Conservation (phyloP, 768 basidiomycete genomes). For the Lentinula guzmanii region DNA sequence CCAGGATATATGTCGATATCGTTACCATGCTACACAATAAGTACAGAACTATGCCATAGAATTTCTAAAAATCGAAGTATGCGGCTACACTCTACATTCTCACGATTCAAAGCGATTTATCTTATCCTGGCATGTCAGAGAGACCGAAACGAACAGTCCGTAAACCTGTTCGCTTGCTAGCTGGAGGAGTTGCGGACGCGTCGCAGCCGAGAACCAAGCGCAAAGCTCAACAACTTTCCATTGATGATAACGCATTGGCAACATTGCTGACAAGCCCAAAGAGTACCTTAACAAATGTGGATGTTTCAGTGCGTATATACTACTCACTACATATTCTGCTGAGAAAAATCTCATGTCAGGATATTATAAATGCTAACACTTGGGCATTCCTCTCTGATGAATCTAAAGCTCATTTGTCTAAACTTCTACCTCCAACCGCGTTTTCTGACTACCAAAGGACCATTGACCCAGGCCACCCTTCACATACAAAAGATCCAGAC, state of each 20-base stretch:
- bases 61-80: too few species aligned
- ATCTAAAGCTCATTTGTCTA: constrained; percentile 26
- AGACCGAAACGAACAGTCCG: not conserved
- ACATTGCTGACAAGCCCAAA: constrained; percentile 38
- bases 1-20: too few species aligned
- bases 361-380: constrained; percentile 38
- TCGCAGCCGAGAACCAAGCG: not conserved
- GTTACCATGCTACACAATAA: too few species aligned
- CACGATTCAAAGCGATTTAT: too few species aligned
- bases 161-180: not conserved
- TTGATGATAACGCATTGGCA: constrained; percentile 25
- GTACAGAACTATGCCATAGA: too few species aligned
- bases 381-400: constrained; percentile 42
- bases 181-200: not conserved
- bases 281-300: constrained; percentile 41
- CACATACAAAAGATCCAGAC: constrained; percentile 8
- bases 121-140: not conserved
- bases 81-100: too few species aligned
- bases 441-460: constrained; percentile 26
- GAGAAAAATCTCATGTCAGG: constrained; percentile 24
- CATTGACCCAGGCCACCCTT: constrained; percentile 33
- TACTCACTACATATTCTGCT: constrained; percentile 5
- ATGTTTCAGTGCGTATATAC: constrained; percentile 41
- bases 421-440: constrained; percentile 41
- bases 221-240: not conserved